These are phyloP conservation scores for Globisporangium paroecandrum DNA, from an alignment of 352 stramenopile genomes.

Conservation along the genomic window DNA sequence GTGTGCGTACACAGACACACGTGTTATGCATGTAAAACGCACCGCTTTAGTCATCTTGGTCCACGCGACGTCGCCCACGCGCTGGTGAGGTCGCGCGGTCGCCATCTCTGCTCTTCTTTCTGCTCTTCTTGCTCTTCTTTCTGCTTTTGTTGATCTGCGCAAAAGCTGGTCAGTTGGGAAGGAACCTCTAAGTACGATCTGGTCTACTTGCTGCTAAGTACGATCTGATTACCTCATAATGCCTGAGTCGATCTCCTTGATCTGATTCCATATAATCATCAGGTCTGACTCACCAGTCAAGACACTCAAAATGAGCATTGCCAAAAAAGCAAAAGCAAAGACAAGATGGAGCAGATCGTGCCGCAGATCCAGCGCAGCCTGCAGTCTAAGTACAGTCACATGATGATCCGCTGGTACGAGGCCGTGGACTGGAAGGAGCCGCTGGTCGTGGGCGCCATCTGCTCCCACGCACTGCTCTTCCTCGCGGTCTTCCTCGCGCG, in stretches of 20 bases:
- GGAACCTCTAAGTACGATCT: too few relatives aligned
- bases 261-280: background rate
- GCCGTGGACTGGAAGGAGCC: constrained; percentile 78
- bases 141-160: background rate
- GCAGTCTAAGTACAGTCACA: constrained; percentile 62
- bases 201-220: background rate
- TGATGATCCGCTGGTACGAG: constrained; percentile 83
- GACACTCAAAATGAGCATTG: background rate
- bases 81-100: constrained; percentile 54
- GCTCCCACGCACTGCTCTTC: constrained; percentile 56
- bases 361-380: constrained; percentile 66
- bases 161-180: background rate
- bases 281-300: background rate
- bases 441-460: constrained; percentile 56
- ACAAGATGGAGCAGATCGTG: constrained; percentile 54
- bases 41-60: constrained; percentile 93
- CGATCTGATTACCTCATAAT: background rate
- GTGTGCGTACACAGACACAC: too few relatives aligned
- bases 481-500: constrained; percentile 48
- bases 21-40: constrained; percentile 3
- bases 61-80: constrained; percentile 85
- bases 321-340: background rate
- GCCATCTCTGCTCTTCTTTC: constrained; percentile 31
- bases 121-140: background rate
- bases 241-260: background rate